Evolutionary conservation across 352 stramenopile species (phyloP), one percentile per base, ranked within the genome.

Genomic region (Pythium guiyangense): DNA sequence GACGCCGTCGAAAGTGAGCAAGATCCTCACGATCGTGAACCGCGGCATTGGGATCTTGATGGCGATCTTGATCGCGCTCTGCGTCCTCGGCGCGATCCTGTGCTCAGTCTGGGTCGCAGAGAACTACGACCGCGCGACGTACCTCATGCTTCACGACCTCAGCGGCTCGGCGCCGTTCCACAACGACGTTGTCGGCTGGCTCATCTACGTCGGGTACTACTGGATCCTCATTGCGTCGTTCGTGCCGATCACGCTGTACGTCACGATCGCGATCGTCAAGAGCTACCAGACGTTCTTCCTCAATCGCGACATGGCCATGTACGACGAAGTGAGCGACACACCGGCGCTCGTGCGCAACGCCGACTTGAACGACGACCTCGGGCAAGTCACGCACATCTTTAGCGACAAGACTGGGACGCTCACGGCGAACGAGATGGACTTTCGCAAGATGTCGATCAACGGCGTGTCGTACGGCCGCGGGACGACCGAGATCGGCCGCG

Each of bases 191-290:
- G 51, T 88, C 18, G 85, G 85, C 3, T 78, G 80, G 59, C 58
- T 84, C 39, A 88, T 89, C 35, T 91, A 90, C 63, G 67, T 95
- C 50, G 83, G 83, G 4, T 94, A 93, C 71, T 96, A 85, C 64
- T 96, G 84, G 83, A 92, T 94, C 62, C 72, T 93, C 29, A 92
- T 94, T 45, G 81, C 86, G 27, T 92, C 80, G 0, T 94, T 96
- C 59, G 84, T 96, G 4, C 86, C 86, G 18, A 96, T 96, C 60
- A 94, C 86, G 55, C 60, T 96, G 45, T 96, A 96, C 66, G 86
- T 96, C 45, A 92, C 82, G 10, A 88, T 96, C 40, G 84, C 84
- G 26, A 90, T 96, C 51, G 84, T 92, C 49, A 93, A 92, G 59
- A 90, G 69, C 26, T 93, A 93, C 62, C 84, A 96, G 63, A 92